Base-by-base conservation (phyloP, 768 basidiomycete species). In the Mycena indigotica region DNA sequence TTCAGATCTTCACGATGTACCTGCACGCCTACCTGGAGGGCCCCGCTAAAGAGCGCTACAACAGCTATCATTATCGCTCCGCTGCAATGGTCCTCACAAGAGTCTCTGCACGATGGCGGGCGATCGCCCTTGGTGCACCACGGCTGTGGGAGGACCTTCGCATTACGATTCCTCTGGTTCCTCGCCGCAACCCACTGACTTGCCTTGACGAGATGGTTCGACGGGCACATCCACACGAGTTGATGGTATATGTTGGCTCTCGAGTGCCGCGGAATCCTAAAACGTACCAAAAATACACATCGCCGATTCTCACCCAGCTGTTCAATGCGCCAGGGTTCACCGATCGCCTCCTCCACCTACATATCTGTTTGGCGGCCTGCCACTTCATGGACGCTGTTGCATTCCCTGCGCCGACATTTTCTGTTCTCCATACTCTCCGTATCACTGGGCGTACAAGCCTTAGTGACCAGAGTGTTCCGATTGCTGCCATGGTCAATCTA, bases 91-190 rank as follows among this genome's bases (percentile, higher is more conserved):
- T 44, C 21, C 19, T 56, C 2, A 38, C 49, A 10, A 38, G 55
- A 23, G 55, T 56, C n/a, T 56, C 49, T 29, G 46, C 41, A 21
- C 48, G 49, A 13, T 56, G 55, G 55, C 32, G 55, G 46, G 38
- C 30, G 26, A 56, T 49, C n/a, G 39, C 32, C 23, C 38, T 56
- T 3, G 29, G 40, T 23, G 44, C 28, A 23, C 39, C 55, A 5
- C 40, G 38, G 28, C 26, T 56, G 30, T 56, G 55, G 55, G 28
- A 35, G 8, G 49, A 50, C 4, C 24, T 56, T 3, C 25, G 28
- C 25, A 50, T 56, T 2, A 50, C 49, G 15, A 45, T 41, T 4
- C 49, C 55, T 0, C 24, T 15, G 1, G 50, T 16, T 16, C 39
- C 49, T 16, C 23, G 41, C 41, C 15, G 23, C 8, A 44, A 8